Evolutionary conservation across 306 rosid species (phyloP).

Genomic region (Albizia julibrissin): DNA sequence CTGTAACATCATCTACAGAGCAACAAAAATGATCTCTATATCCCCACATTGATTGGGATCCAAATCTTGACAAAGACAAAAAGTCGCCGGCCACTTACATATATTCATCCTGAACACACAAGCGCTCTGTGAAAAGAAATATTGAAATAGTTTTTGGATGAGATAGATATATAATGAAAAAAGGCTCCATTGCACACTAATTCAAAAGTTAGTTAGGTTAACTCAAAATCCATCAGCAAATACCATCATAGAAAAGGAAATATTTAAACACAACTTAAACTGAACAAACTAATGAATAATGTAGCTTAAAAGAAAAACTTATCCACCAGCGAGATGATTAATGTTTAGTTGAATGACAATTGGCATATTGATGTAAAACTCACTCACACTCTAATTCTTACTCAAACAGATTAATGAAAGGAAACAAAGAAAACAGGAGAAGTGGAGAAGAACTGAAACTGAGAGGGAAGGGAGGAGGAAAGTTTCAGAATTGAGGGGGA

Average conservation of each 20-base stretch:
- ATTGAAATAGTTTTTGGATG: constrained; percentile 15
- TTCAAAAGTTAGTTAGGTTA: constrained; percentile 1
- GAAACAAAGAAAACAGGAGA: too few relatives aligned
- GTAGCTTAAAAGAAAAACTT: background rate
- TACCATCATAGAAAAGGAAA: background rate
- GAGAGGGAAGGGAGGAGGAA: too few relatives aligned
- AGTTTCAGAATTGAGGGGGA: too few relatives aligned
- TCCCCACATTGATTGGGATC: background rate
- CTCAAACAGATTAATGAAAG: too few relatives aligned
- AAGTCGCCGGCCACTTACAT: constrained; percentile 16
- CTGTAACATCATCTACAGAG: constrained; percentile 10
- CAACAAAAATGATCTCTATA: background rate
- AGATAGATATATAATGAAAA: constrained; percentile 12
- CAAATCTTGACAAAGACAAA: constrained; percentile 35
- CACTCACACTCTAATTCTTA: too few relatives aligned
- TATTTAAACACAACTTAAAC: background rate
- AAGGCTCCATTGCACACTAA: constrained; percentile 1
- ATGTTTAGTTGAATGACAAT: background rate
- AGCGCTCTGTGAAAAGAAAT: constrained; percentile 67
- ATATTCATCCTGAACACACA: constrained; percentile 71
- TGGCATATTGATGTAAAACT: background rate
- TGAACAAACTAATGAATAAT: background rate
- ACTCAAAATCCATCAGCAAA: background rate
- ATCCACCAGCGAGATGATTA: background rate
- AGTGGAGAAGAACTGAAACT: too few relatives aligned